Base-by-base conservation (phyloP, 2,329 filamentous ascomycete species). In the Annulohypoxylon truncatum region DNA sequence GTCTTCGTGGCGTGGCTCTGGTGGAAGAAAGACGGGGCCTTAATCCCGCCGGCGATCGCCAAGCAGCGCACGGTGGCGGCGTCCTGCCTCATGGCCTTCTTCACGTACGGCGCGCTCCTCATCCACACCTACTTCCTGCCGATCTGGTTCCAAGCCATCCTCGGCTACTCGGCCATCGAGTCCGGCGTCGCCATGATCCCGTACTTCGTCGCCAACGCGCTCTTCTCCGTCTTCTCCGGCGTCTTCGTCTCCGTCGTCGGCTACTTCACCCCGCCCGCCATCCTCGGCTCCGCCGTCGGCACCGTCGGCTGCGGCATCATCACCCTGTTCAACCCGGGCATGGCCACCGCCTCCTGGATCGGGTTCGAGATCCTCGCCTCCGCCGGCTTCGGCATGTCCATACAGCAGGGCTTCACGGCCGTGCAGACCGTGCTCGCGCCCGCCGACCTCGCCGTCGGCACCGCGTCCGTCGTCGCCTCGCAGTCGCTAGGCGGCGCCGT, bases 91-190 rank as follows among this genome's bases (percentile, higher is more conserved):
- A 81, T 78, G 66, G 75, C 77, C 4, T 78, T 83, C 55, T 79
- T 79, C 59, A 73, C 81, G 2, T 80, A 80, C n/a, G 79, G 78
- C 3, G 77, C 79, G 0, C 77, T 84, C 47, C 77, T 84, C 26
- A 72, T 82, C 29, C 71, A 81, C 26, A 77, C 79, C 3, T 85
- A 81, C 70, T 85, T 84, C 67, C 75, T 85, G 2, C 83, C 83
- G 0, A 73, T 80, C 53, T 79, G 77, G 76, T 80, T 80, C 63
- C 78, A 80, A 61, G 76, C 76, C 0, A 70, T 80, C 53, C 67
- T 72, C 2, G 74, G 74, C 5, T 77, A 71, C 56, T 68, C 62
- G 8, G 72, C 73, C 29, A 71, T 72, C 46, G 48, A 72, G 28
- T 74, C 73, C 7, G 72, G 73, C 8, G 65, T 74, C 7, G 66